Evolutionary conservation across 2,329 filamentous ascomycete species (phyloP), one percentile per base, ranked within the genome.

Genomic region (Neophaeococcomyces aloes): DNA sequence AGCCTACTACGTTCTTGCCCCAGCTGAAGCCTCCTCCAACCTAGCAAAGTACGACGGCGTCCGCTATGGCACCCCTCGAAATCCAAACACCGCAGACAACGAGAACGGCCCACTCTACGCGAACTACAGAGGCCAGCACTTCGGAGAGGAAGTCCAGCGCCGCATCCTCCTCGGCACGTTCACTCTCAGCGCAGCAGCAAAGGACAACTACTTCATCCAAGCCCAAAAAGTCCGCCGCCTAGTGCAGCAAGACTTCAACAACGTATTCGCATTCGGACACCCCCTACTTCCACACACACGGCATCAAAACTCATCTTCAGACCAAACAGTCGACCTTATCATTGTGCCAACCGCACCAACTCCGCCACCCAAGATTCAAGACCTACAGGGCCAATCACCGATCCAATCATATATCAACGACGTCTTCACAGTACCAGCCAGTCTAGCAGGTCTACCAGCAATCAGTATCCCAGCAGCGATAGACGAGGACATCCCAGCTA

Each of bases 11-110:
- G 76, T 98, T 45, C 79, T 98, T 44, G 93, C 91, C 1, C 86
- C 91, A 0, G 89, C 91, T 13, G 91, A 98, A 65, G 91, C 91
- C 3, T 86, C 86, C 1, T 96, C 89, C 13, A 98, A 98, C 57
- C 76, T 98, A 2, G 86, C 91, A 45, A 95, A 94, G 61, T 98
- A 95, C 61, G 93, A 98, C 56, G 91, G 91, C 15, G 78, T 96
- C n/a, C 82, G 91, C 8, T 98, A 94, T 63, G 91, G 91, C 1
- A 71, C 69, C 15, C 73, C 78, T 23, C 66, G 65, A 4, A 61
- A 65, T 7, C 57, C 57, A 7, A 52, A 58, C n/a, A 5, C 35
- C 7, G 53, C 69, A 36, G 70, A 79, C 47, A 77, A 76, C 44
- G 68, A 72, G 4, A 69, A 67, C 8, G 71, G 72, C 7, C 71